Evolutionary conservation across 768 basidiomycete genomes (phyloP).

Genomic region (Tricholoma matsutake): DNA sequence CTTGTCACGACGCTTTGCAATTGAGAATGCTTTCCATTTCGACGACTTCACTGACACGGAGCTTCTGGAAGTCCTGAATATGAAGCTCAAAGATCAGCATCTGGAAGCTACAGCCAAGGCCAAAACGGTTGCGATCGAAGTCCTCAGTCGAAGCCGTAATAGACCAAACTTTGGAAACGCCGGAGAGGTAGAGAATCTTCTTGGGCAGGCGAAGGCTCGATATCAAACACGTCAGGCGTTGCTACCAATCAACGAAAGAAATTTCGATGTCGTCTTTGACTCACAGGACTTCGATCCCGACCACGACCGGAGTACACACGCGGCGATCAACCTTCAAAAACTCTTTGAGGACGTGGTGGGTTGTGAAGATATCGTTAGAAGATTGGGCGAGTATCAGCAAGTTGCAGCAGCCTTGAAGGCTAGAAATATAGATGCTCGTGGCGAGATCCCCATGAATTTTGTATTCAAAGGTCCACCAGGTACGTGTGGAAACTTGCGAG

Average conservation of each 20-base stretch:
- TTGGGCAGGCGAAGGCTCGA: conserved; percentile 46
- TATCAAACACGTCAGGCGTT: conserved; percentile 37
- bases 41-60: conserved; percentile 59
- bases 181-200: conserved; percentile 62
- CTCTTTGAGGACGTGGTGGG: conserved; percentile 66
- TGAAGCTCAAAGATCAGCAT: conserved; percentile 57
- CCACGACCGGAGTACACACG: conserved; percentile 46
- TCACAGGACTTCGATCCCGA: conserved; percentile 64
- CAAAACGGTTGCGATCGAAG: conserved; percentile 52
- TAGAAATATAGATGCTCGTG: conserved; percentile 39
- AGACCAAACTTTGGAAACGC: conserved; percentile 66
- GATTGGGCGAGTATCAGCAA: conserved; percentile 50
- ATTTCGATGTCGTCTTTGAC: conserved; percentile 46
- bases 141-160: conserved; percentile 37
- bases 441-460: conserved; percentile 64
- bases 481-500: conserved; percentile 21
- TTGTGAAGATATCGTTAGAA: conserved; percentile 48
- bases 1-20: conserved; percentile 60
- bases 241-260: conserved; percentile 17
- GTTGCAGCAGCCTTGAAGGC: conserved; percentile 42
- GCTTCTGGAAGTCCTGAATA: conserved; percentile 47
- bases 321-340: conserved; percentile 47
- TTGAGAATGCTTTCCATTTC: conserved; percentile 68
- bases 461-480: conserved; percentile 74
- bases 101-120: conserved; percentile 54